These are phyloP conservation scores for Penicillium lividum DNA, from an alignment of 495 filamentous ascomycete genomes.

Conservation along the genomic window DNA sequence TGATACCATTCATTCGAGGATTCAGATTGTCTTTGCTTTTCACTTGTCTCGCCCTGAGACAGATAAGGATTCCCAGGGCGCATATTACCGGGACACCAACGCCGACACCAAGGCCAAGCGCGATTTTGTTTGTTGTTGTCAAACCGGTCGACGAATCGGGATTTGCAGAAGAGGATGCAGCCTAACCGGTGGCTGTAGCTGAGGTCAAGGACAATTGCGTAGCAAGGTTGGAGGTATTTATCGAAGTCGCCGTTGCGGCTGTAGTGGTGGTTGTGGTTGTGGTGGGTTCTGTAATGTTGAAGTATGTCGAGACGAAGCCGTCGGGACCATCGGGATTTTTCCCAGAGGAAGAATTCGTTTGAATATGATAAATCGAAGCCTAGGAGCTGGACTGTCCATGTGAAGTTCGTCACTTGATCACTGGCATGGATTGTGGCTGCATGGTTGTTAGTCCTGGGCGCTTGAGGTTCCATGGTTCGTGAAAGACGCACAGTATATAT, in stretches of 20 bases:
- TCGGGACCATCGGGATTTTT: background rate
- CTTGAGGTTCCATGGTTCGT: background rate
- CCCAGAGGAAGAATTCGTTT: background rate
- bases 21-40: too few species aligned
- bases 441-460: background rate
- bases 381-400: background rate
- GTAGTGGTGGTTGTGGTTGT: background rate
- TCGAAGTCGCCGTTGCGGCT: background rate
- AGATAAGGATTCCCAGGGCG: too few species aligned
- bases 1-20: too few species aligned
- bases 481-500: background rate
- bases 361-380: background rate
- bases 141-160: too few species aligned
- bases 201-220: too few species aligned
- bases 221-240: background rate
- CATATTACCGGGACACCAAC: too few species aligned
- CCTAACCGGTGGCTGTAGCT: too few species aligned
- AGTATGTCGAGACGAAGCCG: background rate
- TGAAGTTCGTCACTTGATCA: background rate
- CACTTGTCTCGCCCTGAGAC: too few species aligned
- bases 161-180: too few species aligned
- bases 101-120: too few species aligned
- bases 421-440: constrained; percentile 4
- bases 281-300: background rate
- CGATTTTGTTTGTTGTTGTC: too few species aligned